phyloP scores from a whole-genome alignment of 2,329 filamentous ascomycete species.

The Fusarium veterinarium region DNA sequence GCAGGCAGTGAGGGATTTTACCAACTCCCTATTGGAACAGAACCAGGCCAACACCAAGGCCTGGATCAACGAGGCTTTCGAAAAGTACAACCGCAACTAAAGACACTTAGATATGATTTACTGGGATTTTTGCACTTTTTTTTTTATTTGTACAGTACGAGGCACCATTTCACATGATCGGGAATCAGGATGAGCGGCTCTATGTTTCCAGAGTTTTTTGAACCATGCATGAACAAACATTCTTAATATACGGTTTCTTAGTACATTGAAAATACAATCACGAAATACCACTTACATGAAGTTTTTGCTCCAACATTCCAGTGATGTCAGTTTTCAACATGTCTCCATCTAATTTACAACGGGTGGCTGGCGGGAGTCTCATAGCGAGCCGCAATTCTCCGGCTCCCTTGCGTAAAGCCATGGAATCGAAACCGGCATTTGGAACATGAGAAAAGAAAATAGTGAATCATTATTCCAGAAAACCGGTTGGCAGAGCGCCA shows the following conservation, averaged over 20 bases:
- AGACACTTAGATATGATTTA: slow-evolving; percentile 24
- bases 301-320: slow-evolving; percentile 8
- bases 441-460: background rate
- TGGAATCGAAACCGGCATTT: background rate
- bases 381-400: slow-evolving; percentile 11
- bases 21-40: slow-evolving; percentile 21
- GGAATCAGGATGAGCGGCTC: slow-evolving; percentile 40
- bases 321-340: slow-evolving; percentile 4
- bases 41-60: slow-evolving; percentile 37
- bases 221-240: slow-evolving; percentile 29
- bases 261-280: slow-evolving; percentile 21
- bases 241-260: slow-evolving; percentile 35
- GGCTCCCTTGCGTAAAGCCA: slow-evolving; percentile 1
- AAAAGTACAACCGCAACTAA: slow-evolving; percentile 18
- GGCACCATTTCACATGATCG: slow-evolving; percentile 35
- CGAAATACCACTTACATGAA: slow-evolving; percentile 11
- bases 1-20: slow-evolving; percentile 29
- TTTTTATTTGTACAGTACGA: slow-evolving; percentile 22
- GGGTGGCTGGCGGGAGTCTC: slow-evolving; percentile 28
- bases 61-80: slow-evolving; percentile 35
- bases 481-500: background rate
- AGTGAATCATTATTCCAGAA: background rate
- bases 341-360: background rate
- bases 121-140: slow-evolving; percentile 18
- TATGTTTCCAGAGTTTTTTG: slow-evolving; percentile 28